Base-by-base conservation (phyloP, 129 eudicot species). In the Centrapalus pauciflorus region DNA sequence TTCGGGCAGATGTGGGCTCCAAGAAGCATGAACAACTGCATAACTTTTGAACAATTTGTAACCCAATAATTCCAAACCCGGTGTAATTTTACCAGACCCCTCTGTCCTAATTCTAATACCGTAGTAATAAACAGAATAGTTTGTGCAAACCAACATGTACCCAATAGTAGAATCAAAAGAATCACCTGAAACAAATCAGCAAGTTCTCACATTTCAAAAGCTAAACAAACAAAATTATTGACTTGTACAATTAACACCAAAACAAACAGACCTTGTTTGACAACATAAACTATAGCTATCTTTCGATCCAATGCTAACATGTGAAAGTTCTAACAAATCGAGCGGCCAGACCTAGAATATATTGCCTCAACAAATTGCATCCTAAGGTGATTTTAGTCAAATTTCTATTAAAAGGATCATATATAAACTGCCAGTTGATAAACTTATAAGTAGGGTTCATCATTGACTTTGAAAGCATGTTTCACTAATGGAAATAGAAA, bases 1-100 rank as follows among this genome's bases (percentile, higher is more conserved):
- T 56, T 79, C 85, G 0, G 40, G 63, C 58, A 78, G 23, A 83
- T 87, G 95, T 7, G 81, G 85, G 62, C 76, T 87, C 95, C 95
- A 87, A 73, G 89, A 80, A 76, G 79, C 79, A 75, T 83, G 56
- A 28, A 55, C 79, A 71, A 83, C 65, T 1, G 55, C 71, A 62
- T 20, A 59, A 75, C 45, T 66, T 21, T 54, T 45, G 64, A 79
- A 83, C 43, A 46, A 46, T 30, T 71, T 83, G 51, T 55, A 26
- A 40, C 79, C 82, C 28, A 79, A 14, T 55, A 58, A 61, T 4
- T 66, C 79, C 35, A 83, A 71, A 33, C 48, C 30, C 0, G 69
- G 68, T 23, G n/a, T 43, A 51, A 58, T 40, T 12, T n/a, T 56
- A 29, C 20, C 75, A n/a, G 23, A 28, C 26, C 27, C 64, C 25